phyloP scores from a whole-genome alignment of 2,329 filamentous ascomycete genomes.

The Setomelanomma holmii region DNA sequence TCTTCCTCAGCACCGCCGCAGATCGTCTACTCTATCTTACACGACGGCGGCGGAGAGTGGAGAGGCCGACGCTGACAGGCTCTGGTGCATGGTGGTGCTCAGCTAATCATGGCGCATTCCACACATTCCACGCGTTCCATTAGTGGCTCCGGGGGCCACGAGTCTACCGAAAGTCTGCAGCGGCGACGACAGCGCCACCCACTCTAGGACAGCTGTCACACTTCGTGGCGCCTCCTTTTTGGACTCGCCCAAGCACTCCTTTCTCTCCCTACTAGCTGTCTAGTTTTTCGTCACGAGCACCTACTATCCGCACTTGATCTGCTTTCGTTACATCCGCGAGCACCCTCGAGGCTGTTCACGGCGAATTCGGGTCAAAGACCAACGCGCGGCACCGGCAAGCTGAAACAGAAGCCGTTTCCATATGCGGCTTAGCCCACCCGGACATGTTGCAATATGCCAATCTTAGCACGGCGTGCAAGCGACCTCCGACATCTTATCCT shows the following conservation, averaged over 20 bases:
- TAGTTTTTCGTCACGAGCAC: too few relatives aligned
- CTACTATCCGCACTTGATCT: background rate
- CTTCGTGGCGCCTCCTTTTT: background rate
- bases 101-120: slow-evolving; percentile 8
- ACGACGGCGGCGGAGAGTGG: background rate
- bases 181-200: too few relatives aligned
- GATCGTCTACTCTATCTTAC: slow-evolving; percentile 1
- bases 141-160: background rate
- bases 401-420: slow-evolving; percentile 4
- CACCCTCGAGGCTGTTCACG: background rate
- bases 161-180: slow-evolving; percentile 4
- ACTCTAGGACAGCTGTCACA: background rate
- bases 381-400: slow-evolving; percentile 7
- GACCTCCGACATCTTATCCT: background rate
- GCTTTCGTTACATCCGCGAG: background rate
- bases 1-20: background rate
- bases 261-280: too few relatives aligned
- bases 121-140: background rate
- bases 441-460: slow-evolving; percentile 9
- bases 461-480: slow-evolving; percentile 2
- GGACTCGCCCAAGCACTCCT: background rate
- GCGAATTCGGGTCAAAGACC: background rate
- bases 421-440: slow-evolving; percentile 6
- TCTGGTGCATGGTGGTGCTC: background rate
- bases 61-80: background rate